Percentiles rank a stretch among this genome's conserved stretches.
Evolutionary conservation across 1,284 basidiomycete species (phyloP).

Genomic region (Exobasidium cylindrosporum): DNA sequence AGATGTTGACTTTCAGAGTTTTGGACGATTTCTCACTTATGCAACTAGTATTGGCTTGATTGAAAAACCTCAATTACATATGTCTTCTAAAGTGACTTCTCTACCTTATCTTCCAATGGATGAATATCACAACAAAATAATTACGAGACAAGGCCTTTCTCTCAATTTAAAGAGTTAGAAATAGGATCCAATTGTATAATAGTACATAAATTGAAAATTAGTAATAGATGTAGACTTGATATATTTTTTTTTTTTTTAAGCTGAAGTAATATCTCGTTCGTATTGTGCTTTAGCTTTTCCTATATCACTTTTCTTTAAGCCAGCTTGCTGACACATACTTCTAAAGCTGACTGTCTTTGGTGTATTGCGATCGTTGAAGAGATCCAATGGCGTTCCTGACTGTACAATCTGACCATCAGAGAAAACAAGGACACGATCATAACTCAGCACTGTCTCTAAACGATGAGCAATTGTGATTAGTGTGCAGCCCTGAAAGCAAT

Average conservation of each 20-base stretch:
- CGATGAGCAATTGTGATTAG: conserved; percentile 78
- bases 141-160: background rate
- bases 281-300: no score
- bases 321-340: background rate
- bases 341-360: background rate
- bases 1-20: background rate
- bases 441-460: conserved; percentile 55
- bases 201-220: no score
- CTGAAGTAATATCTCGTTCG: no score
- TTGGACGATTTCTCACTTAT: background rate
- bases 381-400: background rate
- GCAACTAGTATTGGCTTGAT: background rate
- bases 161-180: background rate
- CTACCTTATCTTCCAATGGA: background rate
- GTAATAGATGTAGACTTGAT: no score
- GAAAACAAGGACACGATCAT: conserved; percentile 58
- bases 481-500: conserved; percentile 71
- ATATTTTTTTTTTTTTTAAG: no score
- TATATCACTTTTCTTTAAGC: background rate
- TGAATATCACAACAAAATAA: background rate
- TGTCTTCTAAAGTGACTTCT: background rate
- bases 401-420: background rate
- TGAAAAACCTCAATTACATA: background rate
- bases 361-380: background rate
- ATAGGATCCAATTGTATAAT: no score